Evolutionary conservation across 2,329 filamentous ascomycete genomes (phyloP).

Genomic region (Alternaria arborescens): DNA sequence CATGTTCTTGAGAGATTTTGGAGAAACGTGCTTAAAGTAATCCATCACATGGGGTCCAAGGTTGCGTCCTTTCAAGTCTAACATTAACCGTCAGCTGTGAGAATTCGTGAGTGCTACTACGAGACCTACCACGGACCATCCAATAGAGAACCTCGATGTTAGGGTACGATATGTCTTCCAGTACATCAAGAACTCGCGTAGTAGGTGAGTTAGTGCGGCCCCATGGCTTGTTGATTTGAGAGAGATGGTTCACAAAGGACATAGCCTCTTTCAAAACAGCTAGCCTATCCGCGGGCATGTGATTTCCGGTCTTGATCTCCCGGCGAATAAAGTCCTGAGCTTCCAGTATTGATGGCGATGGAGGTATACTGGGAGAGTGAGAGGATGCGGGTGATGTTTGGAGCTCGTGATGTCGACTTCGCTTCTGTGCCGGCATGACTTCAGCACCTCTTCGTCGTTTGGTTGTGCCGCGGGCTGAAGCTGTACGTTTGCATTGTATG

Average conservation of each 20-base stretch:
- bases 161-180: too few species aligned
- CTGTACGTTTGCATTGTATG: conserved; percentile 29
- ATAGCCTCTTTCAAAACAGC: conserved; percentile 27
- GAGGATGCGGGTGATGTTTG: conserved; percentile 16
- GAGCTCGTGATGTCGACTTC: conserved; percentile 3
- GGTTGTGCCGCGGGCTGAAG: conserved; percentile 8
- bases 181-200: too few species aligned
- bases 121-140: too few species aligned
- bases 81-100: too few species aligned
- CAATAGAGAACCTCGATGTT: too few species aligned
- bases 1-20: conserved; percentile 29
- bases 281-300: conserved; percentile 23
- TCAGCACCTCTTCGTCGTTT: conserved; percentile 17
- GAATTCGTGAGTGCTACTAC: too few species aligned
- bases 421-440: background rate
- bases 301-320: conserved; percentile 17
- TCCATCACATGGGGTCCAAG: conserved; percentile 22
- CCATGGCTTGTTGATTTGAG: conserved; percentile 4
- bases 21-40: conserved; percentile 33
- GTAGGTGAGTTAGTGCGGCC: background rate
- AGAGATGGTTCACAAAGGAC: conserved; percentile 29
- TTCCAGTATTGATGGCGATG: conserved; percentile 24
- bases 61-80: too few species aligned
- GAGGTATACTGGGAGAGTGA: conserved; percentile 15
- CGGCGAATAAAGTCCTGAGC: conserved; percentile 27